Percentiles rank a stretch among this genome's conserved stretches.
These are phyloP conservation scores for Casaregolazyma suthepensis DNA, from an alignment of 1,139 yeast genomes.

Conservation along the genomic window DNA sequence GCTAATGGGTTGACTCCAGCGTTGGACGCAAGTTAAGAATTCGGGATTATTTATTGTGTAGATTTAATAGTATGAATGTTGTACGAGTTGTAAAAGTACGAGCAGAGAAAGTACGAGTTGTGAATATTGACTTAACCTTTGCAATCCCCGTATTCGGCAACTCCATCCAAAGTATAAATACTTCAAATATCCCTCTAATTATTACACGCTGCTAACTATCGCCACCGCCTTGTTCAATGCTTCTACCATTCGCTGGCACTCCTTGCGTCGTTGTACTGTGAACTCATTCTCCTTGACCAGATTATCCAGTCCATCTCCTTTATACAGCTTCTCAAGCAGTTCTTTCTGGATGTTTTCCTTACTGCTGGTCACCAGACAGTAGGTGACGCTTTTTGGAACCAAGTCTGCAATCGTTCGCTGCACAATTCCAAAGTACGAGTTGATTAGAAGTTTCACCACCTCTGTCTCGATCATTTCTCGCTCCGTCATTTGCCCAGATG, in stretches of 20 bases:
- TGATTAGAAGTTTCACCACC: constrained; percentile 84
- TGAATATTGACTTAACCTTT: too few relatives aligned
- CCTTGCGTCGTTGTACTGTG: constrained; percentile 90
- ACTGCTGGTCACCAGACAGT: constrained; percentile 66
- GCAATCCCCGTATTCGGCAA: background rate
- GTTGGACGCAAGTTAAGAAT: too few relatives aligned
- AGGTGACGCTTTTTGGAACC: constrained; percentile 92
- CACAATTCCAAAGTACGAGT: constrained; percentile 85
- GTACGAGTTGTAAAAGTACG: background rate
- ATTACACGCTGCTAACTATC: constrained; percentile 54
- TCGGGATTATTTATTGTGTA: too few relatives aligned
- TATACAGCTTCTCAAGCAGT: constrained; percentile 79
- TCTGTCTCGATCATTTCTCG: constrained; percentile 96
- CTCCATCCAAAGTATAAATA: background rate
- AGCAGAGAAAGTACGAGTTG: too few relatives aligned
- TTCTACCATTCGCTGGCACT: constrained; percentile 91
- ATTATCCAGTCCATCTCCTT: constrained; percentile 68
- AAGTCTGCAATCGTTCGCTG: constrained; percentile 89
- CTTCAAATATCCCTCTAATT: background rate
- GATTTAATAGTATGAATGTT: too few relatives aligned
- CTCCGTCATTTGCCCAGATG: constrained; percentile 92
- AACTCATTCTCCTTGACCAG: constrained; percentile 88
- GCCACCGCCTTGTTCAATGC: constrained; percentile 84
- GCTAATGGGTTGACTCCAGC: background rate
- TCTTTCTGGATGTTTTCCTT: constrained; percentile 90